Percentiles rank a stretch among this genome's conserved stretches.
phyloP scores from a whole-genome alignment of 2,329 filamentous ascomycete genomes.

The Fusarium nodosum region DNA sequence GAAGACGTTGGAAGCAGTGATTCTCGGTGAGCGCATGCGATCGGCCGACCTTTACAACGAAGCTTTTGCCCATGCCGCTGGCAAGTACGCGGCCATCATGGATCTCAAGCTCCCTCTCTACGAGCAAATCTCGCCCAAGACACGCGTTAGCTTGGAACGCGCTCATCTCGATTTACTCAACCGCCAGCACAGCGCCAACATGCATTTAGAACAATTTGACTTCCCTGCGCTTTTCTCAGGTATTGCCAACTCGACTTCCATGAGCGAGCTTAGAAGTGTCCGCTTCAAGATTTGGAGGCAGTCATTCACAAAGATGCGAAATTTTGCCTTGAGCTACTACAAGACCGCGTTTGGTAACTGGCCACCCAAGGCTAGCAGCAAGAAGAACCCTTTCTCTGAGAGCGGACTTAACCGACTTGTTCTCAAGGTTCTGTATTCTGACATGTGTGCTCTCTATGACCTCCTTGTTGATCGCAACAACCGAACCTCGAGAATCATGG shows the following conservation, averaged over 20 bases:
- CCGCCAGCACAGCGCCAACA: slow-evolving; percentile 77
- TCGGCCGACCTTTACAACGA: slow-evolving; percentile 88
- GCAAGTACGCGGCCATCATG: slow-evolving; percentile 83
- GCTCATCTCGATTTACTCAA: slow-evolving; percentile 83
- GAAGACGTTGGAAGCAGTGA: slow-evolving; percentile 88
- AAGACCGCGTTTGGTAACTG: slow-evolving; percentile 74
- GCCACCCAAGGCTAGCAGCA: slow-evolving; percentile 91
- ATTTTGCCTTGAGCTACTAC: slow-evolving; percentile 78
- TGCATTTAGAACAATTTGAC: slow-evolving; percentile 86
- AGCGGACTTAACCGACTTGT: slow-evolving; percentile 89
- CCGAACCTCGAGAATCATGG: slow-evolving; percentile 82
- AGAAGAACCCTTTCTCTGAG: slow-evolving; percentile 91
- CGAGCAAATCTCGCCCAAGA: slow-evolving; percentile 76
- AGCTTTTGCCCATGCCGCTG: slow-evolving; percentile 90
- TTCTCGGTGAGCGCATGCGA: slow-evolving; percentile 90
- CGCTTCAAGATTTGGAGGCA: slow-evolving; percentile 87
- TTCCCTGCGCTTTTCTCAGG: slow-evolving; percentile 92
- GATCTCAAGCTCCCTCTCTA: slow-evolving; percentile 77
- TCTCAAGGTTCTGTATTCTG: slow-evolving; percentile 83
- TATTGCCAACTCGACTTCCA: slow-evolving; percentile 84
- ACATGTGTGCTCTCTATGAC: slow-evolving; percentile 90
- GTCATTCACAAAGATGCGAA: slow-evolving; percentile 80
- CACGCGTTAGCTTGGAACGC: slow-evolving; percentile 83
- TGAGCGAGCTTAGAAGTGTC: slow-evolving; percentile 80
- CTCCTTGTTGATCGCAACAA: slow-evolving; percentile 84